phyloP scores from a whole-genome alignment of 1,139 yeast genomes.

The Saccharomycopsis crataegensis region DNA sequence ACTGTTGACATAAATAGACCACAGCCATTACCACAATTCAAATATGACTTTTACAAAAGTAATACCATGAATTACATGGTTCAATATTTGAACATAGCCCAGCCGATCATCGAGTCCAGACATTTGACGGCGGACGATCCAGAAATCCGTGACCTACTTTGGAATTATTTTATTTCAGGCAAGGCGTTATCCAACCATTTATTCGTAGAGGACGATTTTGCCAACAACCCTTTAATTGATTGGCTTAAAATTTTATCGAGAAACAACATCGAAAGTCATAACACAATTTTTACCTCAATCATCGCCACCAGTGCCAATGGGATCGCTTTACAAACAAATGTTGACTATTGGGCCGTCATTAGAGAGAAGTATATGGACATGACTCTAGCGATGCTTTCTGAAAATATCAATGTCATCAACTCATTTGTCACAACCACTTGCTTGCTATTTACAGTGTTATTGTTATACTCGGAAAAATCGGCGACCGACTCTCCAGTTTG shows the following conservation, averaged over 20 bases:
- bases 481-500: constrained; percentile 25
- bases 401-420: constrained; percentile 1
- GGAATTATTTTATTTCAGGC: constrained; percentile 7
- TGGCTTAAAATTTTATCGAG: constrained; percentile 6
- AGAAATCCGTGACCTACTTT: constrained; percentile 6
- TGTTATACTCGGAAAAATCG: constrained; percentile 25
- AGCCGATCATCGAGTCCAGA: constrained; percentile 5
- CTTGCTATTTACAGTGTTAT: constrained; percentile 24
- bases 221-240: constrained; percentile 1
- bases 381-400: constrained; percentile 2
- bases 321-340: constrained; percentile 6
- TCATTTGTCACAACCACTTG: constrained; percentile 10
- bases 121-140: constrained; percentile 7
- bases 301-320: constrained; percentile 13
- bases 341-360: constrained; percentile 9
- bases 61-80: not conserved
- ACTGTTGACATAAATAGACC: too few species aligned
- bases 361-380: constrained; percentile 10
- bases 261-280: not conserved
- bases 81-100: constrained; percentile 2
- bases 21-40: not conserved
- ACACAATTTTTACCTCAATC: constrained; percentile 9
- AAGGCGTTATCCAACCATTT: constrained; percentile 13
- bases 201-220: constrained; percentile 15
- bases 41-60: constrained; percentile 1